These are phyloP conservation scores for Acer saccharum DNA, from an alignment of 345 rosid genomes.

Conservation along the genomic window DNA sequence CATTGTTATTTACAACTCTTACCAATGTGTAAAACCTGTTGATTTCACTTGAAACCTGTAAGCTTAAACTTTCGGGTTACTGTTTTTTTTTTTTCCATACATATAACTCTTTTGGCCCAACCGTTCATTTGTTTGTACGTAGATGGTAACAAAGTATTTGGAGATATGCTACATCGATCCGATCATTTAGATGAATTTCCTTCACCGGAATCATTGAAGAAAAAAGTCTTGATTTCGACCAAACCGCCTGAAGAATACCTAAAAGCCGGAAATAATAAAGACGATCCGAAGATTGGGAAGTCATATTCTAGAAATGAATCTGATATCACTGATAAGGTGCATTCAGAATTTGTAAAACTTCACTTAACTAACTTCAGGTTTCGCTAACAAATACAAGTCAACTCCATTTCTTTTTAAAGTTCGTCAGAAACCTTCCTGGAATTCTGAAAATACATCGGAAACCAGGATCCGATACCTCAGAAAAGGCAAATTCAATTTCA, in stretches of 20 bases:
- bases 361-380: background rate
- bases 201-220: conserved; percentile 68
- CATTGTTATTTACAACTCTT: no score
- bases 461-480: background rate
- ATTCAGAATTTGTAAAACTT: background rate
- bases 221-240: conserved; percentile 69
- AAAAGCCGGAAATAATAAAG: conserved; percentile 27
- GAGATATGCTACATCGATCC: conserved; percentile 44
- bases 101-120: conserved; percentile 3
- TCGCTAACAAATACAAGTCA: background rate
- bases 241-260: conserved; percentile 83
- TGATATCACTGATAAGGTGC: conserved; percentile 17
- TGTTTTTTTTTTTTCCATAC: no score
- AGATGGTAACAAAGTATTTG: conserved; percentile 65
- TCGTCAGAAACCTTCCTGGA: background rate
- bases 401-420: background rate
- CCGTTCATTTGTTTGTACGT: conserved; percentile 3
- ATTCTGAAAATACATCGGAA: no score
- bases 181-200: conserved; percentile 47
- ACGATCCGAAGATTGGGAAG: conserved; percentile 12
- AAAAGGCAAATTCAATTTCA: background rate
- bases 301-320: conserved; percentile 19
- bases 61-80: background rate
- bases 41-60: background rate
- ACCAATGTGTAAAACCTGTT: no score